Evolutionary conservation across 192 early-diverging fungal genomes (phyloP), one percentile per base, ranked within the genome.

Genomic region (Spizellomyces sp.): DNA sequence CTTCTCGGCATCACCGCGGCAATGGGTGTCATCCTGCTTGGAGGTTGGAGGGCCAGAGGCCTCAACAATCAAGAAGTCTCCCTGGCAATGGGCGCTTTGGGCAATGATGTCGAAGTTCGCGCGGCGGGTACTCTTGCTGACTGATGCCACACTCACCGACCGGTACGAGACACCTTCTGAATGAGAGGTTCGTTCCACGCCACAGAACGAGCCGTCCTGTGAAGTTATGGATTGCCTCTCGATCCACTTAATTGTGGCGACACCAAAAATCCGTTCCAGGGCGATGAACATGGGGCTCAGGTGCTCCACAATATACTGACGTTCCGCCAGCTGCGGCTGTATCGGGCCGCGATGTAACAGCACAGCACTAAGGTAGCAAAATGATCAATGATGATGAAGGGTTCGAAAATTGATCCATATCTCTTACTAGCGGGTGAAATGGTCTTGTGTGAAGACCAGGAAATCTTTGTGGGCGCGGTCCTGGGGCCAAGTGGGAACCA

Each of bases 11-110:
- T 54, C 52, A 54, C 52, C 52, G 2, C 14, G 15, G 19, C 19
- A n/a, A 17, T 54, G 52, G 15, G 14, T 14, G 52, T 54, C 15
- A 17, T 2, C 52, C 52, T 54, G 52, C 52, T 14, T 17, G 52
- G 52, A n/a, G 52, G 52, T 54, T 54, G 52, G 52, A n/a, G 52
- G 52, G 52, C 52, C 52, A 54, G 52, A 54, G 52, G 19, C 19
- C 52, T 54, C 52, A 1, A 54, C 52, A 2, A 54, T n/a, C 52
- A 54, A 3, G 14, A 54, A 54, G 52, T 54, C 19, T 14, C 15
- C 19, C 0, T 14, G 14, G 52, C 14, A 54, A 14, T 54, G 15
- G 2, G 19, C 19, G 1, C 52, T 17, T 14, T 17, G 14, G 15
- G 19, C 14, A 14, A 54, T 17, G 15, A 54, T 14, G 52, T 54